phyloP scores from a whole-genome alignment of 2,329 filamentous ascomycete species.

The Aspergillus puulaauensis region DNA sequence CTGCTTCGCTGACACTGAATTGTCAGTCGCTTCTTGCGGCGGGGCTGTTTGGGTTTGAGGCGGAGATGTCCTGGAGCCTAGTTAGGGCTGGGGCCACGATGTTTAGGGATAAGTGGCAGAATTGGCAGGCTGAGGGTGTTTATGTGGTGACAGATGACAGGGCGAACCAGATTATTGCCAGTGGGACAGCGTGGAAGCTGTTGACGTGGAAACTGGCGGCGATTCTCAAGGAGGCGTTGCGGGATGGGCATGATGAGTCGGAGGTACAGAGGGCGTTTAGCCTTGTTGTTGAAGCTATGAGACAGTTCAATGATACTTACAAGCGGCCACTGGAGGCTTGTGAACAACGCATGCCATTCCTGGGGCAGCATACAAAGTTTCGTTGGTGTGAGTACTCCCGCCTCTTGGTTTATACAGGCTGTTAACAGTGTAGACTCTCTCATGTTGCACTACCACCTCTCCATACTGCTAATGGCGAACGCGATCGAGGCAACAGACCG shows the following conservation, averaged over 20 bases:
- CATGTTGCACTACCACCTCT: conserved; percentile 29
- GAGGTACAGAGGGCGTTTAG: conserved; percentile 26
- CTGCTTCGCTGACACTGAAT: conserved; percentile 43
- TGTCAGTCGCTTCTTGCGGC: conserved; percentile 41
- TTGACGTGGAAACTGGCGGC: conserved; percentile 31
- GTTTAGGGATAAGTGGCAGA: conserved; percentile 27
- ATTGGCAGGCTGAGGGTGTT: conserved; percentile 23
- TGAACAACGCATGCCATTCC: conserved; percentile 29
- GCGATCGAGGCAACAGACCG: conserved; percentile 27
- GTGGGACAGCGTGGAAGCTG: conserved; percentile 26
- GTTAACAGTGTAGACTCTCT: conserved; percentile 20
- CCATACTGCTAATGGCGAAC: conserved; percentile 29
- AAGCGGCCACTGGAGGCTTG: conserved; percentile 25
- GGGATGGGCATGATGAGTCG: conserved; percentile 31
- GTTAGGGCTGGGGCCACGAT: conserved; percentile 26
- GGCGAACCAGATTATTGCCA: conserved; percentile 30
- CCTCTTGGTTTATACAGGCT: not conserved
- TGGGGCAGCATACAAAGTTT: conserved; percentile 28
- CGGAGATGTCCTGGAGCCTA: conserved; percentile 28
- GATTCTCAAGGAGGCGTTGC: conserved; percentile 31
- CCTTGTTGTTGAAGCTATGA: conserved; percentile 25
- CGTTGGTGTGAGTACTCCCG: conserved; percentile 29
- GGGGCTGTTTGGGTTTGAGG: conserved; percentile 30
- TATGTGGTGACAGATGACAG: conserved; percentile 23
- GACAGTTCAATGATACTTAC: conserved; percentile 29